Percentiles rank a stretch among this genome's conserved stretches.
These are phyloP conservation scores for Solanum virginianum DNA, from an alignment of 257 asterid genomes.

Conservation along the genomic window DNA sequence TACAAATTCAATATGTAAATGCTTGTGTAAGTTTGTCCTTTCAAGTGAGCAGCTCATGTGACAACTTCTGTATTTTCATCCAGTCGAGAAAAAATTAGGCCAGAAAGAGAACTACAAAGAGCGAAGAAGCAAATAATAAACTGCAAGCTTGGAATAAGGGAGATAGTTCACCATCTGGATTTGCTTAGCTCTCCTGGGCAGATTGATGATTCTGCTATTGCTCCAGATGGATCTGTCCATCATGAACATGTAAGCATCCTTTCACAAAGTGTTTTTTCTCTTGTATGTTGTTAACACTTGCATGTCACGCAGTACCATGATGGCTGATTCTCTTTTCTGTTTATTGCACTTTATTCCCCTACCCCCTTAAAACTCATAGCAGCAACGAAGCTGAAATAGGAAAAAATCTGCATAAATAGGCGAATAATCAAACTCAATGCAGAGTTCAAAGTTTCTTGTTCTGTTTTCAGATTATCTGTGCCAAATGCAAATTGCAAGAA, in stretches of 20 bases:
- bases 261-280: neutral
- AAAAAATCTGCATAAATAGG: neutral
- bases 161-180: slow-evolving; percentile 75
- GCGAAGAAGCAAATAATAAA: slow-evolving; percentile 73
- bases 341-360: neutral
- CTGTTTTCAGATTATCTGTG: slow-evolving; percentile 66
- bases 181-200: slow-evolving; percentile 72
- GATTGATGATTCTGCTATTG: slow-evolving; percentile 50
- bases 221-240: slow-evolving; percentile 89
- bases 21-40: neutral
- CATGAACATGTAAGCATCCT: slow-evolving; percentile 63
- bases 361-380: neutral
- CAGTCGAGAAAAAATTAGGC: slow-evolving; percentile 94
- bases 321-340: neutral
- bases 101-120: slow-evolving; percentile 77
- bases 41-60: neutral
- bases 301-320: neutral
- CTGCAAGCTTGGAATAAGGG: slow-evolving; percentile 94
- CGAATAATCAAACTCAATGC: neutral
- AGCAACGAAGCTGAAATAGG: neutral
- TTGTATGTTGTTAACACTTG: neutral
- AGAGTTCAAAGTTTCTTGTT: slow-evolving; percentile 8
- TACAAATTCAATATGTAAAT: neutral
- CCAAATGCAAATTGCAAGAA: slow-evolving; percentile 76
- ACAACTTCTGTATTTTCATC: slow-evolving; percentile 5